phyloP scores from a whole-genome alignment of 495 filamentous ascomycete species.

The Talaromyces wortmannii region DNA sequence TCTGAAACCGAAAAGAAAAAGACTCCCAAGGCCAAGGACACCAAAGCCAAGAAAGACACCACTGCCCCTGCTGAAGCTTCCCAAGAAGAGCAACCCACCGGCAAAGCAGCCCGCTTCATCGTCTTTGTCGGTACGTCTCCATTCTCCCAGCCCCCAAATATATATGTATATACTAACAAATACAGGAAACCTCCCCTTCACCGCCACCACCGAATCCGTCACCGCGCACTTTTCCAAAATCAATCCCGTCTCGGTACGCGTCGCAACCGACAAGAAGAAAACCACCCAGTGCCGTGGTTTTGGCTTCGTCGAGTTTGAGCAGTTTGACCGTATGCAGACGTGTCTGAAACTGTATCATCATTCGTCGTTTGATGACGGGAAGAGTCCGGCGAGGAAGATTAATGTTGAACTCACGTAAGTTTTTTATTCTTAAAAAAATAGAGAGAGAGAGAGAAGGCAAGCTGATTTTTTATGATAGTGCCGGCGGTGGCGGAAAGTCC shows the following conservation, averaged over 20 bases:
- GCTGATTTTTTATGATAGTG: slow-evolving; percentile 22
- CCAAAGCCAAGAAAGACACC: slow-evolving; percentile 6
- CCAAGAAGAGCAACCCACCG: slow-evolving; percentile 13
- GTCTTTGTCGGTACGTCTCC: slow-evolving; percentile 64
- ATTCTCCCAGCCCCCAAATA: background rate
- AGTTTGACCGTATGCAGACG: slow-evolving; percentile 88
- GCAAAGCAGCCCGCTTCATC: slow-evolving; percentile 64
- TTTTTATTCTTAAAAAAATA: background rate
- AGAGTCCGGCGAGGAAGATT: slow-evolving; percentile 57
- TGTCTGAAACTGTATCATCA: slow-evolving; percentile 87
- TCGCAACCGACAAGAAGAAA: slow-evolving; percentile 64
- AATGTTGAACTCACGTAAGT: slow-evolving; percentile 89
- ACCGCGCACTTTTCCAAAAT: slow-evolving; percentile 71
- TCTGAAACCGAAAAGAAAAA: background rate
- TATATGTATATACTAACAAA: background rate
- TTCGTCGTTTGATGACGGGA: slow-evolving; percentile 68
- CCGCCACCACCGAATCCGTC: slow-evolving; percentile 60
- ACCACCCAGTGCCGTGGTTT: slow-evolving; percentile 71
- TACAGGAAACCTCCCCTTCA: slow-evolving; percentile 81
- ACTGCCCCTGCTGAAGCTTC: slow-evolving; percentile 9
- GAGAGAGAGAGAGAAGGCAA: background rate
- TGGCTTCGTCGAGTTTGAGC: slow-evolving; percentile 88
- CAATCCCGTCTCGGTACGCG: slow-evolving; percentile 63
- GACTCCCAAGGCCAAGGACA: background rate
- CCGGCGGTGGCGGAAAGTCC: slow-evolving; percentile 78